phyloP scores from a whole-genome alignment of 805 yeast species.

The Wickerhamiella qilinensis region DNA sequence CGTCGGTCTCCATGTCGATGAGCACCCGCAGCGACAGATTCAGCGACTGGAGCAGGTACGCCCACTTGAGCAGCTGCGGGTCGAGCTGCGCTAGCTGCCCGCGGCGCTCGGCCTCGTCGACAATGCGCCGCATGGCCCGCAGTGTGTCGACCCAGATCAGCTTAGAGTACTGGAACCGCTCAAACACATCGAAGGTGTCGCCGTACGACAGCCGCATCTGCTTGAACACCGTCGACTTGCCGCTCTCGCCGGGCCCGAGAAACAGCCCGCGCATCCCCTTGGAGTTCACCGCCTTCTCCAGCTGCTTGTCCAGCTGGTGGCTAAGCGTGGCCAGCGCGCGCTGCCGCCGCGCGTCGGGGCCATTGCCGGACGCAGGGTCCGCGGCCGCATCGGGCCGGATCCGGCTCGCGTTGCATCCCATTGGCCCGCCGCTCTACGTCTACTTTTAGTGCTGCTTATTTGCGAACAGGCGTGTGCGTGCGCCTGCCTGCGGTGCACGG shows the following conservation, averaged over 20 bases:
- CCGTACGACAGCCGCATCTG: constrained; percentile 76
- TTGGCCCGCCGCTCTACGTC: too few species aligned
- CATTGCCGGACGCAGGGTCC: too few species aligned
- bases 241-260: constrained; percentile 74
- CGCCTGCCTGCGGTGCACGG: too few species aligned
- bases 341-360: constrained; percentile 1
- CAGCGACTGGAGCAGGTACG: constrained; percentile 9
- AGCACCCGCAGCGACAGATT: constrained; percentile 20
- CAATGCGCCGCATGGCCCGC: constrained; percentile 62
- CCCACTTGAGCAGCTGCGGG: not conserved
- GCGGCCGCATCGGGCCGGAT: too few species aligned
- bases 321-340: constrained; percentile 23
- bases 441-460: too few species aligned
- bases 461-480: too few species aligned
- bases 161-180: constrained; percentile 63
- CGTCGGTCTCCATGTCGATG: constrained; percentile 21
- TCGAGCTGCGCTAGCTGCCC: constrained; percentile 27
- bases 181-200: constrained; percentile 67
- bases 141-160: constrained; percentile 89
- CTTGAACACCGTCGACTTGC: constrained; percentile 65
- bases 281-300: constrained; percentile 9
- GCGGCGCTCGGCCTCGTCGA: constrained; percentile 57
- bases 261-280: constrained; percentile 46
- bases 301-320: constrained; percentile 29
- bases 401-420: too few species aligned